Evolutionary conservation across 768 basidiomycete genomes (phyloP), one percentile per base, ranked within the genome.

Genomic region (Collybia nuda): DNA sequence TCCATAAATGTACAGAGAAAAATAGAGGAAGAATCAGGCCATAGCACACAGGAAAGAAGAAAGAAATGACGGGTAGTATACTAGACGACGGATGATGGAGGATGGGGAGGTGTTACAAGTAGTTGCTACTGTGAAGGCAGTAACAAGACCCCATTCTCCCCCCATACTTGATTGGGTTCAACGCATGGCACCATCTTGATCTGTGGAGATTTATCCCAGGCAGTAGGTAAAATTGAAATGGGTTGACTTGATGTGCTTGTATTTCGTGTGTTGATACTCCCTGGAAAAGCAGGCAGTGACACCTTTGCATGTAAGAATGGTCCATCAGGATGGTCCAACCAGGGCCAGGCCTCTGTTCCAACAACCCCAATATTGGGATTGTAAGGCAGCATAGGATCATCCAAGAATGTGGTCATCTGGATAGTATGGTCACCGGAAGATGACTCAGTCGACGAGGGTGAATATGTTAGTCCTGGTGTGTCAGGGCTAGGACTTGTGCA

Each of bases 381-480:
- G 22, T 53, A 45, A 28, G 58, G 40, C 12, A 56, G 58, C 59
- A 67, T 65, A 32, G 61, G 59, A 35, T 75, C 74, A 52, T 84
- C 81, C 58, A 74, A 64, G 50, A 82, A 82, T 0, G 66, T 71
- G 14, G 74, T 64, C 76, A 82, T 78, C 56, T 84, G 82, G 19
- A 82, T 68, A 0, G 80, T 84, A 19, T 75, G 75, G 55, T 82
- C 81, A 41, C 74, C 67, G 5, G 78, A 78, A 11, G 73, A 74
- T 0, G 79, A 84, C 49, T 81, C 82, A 1, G 81, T 82, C 3
- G 82, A 77, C 1, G 81, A 76, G 0, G 84, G 84, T 0, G 84
- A 85, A 44, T 80, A 79, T 9, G 72, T 77, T 35, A 86, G 77
- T 17, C 73, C 69, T 0, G 84, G 84, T 0, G 81, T 83, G n/a